Percentiles rank a stretch among this genome's conserved stretches.
These are phyloP conservation scores for Pichia sporocuriosa DNA, from an alignment of 805 yeast species.

Conservation along the genomic window DNA sequence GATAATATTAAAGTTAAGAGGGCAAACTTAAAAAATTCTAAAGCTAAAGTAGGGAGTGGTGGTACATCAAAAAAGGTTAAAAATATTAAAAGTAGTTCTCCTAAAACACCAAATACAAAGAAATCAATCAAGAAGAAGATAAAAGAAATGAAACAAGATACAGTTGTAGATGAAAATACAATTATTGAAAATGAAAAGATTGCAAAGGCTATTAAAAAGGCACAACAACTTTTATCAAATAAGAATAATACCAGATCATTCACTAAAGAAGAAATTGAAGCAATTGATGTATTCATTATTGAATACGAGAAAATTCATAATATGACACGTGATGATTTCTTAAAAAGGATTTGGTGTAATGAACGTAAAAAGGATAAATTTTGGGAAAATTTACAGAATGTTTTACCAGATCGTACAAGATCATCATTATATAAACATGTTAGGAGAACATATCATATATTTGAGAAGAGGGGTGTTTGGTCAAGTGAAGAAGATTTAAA, in stretches of 20 bases:
- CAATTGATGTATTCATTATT: slow-evolving; percentile 65
- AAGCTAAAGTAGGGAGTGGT: slow-evolving; percentile 1
- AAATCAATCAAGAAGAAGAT: not conserved
- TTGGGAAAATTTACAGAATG: slow-evolving; percentile 78
- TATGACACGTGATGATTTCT: slow-evolving; percentile 59
- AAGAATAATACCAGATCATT: slow-evolving; percentile 33
- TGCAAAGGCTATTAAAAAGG: slow-evolving; percentile 40
- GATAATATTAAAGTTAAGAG: slow-evolving; percentile 3
- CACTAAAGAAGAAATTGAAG: slow-evolving; percentile 56
- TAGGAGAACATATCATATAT: slow-evolving; percentile 80
- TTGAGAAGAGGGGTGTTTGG: slow-evolving; percentile 88
- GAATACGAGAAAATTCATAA: slow-evolving; percentile 61
- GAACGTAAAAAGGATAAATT: slow-evolving; percentile 81
- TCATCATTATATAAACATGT: slow-evolving; percentile 92
- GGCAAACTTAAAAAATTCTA: not conserved
- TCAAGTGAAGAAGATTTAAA: slow-evolving; percentile 69
- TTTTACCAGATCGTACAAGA: slow-evolving; percentile 77
- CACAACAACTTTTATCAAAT: slow-evolving; percentile 26
- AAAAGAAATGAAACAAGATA: not conserved
- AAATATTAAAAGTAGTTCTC: not conserved
- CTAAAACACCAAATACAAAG: not conserved
- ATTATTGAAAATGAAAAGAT: slow-evolving; percentile 26
- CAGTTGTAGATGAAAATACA: not conserved
- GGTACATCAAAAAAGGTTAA: not conserved
- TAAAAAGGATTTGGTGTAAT: slow-evolving; percentile 82